Conservation (phyloP, 2,329 filamentous ascomycete genomes). For the Chaetomiaceae sp. region DNA sequence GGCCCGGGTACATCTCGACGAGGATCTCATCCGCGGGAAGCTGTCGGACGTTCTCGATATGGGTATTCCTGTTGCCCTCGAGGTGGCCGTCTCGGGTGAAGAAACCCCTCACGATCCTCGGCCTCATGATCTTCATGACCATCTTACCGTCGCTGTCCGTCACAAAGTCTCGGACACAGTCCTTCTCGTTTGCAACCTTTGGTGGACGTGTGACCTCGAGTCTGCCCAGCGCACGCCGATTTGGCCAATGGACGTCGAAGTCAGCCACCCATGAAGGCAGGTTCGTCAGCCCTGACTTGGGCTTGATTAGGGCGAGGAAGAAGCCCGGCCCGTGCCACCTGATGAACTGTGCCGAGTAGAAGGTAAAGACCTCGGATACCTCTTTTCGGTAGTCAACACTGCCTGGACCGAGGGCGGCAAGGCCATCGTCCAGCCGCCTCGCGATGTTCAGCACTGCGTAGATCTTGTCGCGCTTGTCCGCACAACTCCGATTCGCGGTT, state of each 20-base stretch:
- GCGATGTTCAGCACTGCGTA: conserved; percentile 5
- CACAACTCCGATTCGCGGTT: neutral
- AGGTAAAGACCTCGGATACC: conserved; percentile 4
- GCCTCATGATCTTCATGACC: conserved; percentile 8
- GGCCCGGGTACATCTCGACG: conserved; percentile 13
- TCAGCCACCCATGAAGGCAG: conserved; percentile 15
- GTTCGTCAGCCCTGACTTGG: neutral
- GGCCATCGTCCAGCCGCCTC: neutral
- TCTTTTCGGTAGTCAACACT: neutral
- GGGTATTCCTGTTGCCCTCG: neutral
- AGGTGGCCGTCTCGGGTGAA: neutral
- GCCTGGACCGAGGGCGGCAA: neutral
- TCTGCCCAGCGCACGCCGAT: neutral
- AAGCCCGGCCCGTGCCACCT: conserved; percentile 9
- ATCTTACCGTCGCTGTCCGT: neutral
- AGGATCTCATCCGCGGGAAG: conserved; percentile 10
- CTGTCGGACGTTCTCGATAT: conserved; percentile 10
- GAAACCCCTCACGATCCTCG: conserved; percentile 12
- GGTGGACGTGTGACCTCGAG: neutral
- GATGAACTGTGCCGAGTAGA: conserved; percentile 10
- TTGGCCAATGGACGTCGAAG: conserved; percentile 11
- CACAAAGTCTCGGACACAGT: neutral
- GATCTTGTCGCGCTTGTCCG: conserved; percentile 14
- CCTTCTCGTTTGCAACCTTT: neutral
- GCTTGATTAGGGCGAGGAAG: conserved; percentile 13